Base-by-base conservation (phyloP, 495 filamentous ascomycete genomes). In the Aspergillus ellipticus region DNA sequence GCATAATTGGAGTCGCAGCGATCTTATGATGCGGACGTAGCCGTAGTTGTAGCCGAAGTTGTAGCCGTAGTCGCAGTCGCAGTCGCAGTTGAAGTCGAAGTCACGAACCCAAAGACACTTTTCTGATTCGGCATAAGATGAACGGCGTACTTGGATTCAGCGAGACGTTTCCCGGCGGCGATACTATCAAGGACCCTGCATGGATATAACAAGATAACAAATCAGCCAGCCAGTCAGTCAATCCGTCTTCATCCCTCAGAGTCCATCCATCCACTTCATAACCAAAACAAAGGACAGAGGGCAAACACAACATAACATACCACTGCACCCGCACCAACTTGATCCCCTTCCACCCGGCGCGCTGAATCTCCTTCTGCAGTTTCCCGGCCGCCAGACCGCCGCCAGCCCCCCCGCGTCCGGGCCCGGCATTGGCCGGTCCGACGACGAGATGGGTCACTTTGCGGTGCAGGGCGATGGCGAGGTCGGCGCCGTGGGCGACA, bases 381-480 rank as follows among this genome's bases (percentile, higher is more conserved):
- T 97, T 97, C 35, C 79, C 75, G 9, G 81, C 90, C 2, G 91
- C 82, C 9, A 98, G 74, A 0, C 90, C 92, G 26, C 92, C 92
- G 0, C 91, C 92, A 7, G 78, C 79, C 11, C 87, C 85, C 16
- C 71, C 72, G 50, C 16, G 57, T 56, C 56, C 63, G 22, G 66
- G 43, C 9, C 67, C 73, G 31, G 63, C 53, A 61, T 74, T 78
- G n/a, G 84, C 81, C 46, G 67, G 77, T 2, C 88, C 90, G 15
- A 97, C 61, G 50, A 98, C 87, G 55, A 97, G 86, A 70, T 98
- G 94, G 9, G 92, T 95, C 35, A 96, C 89, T 19, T 84, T 80
- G 9, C 90, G 81, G 5, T 82, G 84, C 16, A 96, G 80, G 51
- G 80, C 75, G 13, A 89, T 77, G 3, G 89, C 82, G 41, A 90